Evolutionary conservation across 768 basidiomycete species (phyloP).

Genomic region (Mycena alexandri): DNA sequence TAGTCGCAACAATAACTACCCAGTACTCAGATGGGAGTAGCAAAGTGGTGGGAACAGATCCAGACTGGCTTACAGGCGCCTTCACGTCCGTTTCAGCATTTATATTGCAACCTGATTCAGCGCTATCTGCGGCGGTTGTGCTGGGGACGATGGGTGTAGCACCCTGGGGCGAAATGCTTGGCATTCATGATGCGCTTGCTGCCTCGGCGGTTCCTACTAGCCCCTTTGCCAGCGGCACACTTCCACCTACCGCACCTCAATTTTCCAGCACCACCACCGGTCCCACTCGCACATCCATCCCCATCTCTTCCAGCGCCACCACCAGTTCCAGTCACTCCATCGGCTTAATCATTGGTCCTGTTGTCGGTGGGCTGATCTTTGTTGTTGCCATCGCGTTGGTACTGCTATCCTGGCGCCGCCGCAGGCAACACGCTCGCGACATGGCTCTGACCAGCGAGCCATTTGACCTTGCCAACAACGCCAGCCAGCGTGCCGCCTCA

Average conservation of each 20-base stretch:
- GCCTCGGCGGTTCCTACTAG: conserved; percentile 11
- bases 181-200: conserved; percentile 13
- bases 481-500: too few relatives aligned
- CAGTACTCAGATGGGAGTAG: conserved; percentile 11
- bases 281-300: not conserved
- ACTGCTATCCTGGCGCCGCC: conserved; percentile 14
- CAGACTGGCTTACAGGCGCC: conserved; percentile 10
- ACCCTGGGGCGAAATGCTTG: conserved; percentile 10
- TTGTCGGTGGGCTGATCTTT: not conserved
- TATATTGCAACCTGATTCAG: not conserved
- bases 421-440: not conserved
- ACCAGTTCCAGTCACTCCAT: not conserved
- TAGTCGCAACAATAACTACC: not conserved
- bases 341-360: conserved; percentile 1
- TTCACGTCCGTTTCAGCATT: conserved; percentile 8
- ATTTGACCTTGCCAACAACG: not conserved
- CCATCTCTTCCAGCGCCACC: not conserved
- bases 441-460: not conserved
- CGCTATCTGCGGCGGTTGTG: not conserved
- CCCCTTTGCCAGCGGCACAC: conserved; percentile 4
- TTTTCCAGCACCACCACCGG: not conserved
- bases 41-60: not conserved
- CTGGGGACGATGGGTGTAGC: not conserved
- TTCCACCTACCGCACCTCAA: not conserved
- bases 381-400: not conserved